Evolutionary conservation across 805 yeast species (phyloP).

Genomic region (Yamadazyma sp.): DNA sequence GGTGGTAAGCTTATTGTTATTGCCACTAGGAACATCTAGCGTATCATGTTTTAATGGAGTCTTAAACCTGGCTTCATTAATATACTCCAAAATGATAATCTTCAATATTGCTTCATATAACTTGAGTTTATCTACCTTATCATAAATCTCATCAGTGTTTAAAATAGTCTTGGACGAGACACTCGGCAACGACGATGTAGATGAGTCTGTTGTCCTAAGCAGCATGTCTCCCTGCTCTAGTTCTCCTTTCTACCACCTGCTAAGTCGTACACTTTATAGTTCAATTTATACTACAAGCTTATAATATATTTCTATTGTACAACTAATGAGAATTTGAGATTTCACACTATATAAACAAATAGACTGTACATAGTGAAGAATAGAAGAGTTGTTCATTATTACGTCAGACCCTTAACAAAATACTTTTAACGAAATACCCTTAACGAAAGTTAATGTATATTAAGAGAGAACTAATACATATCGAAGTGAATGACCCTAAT

Average conservation of each 20-base stretch:
- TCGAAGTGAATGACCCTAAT: no score
- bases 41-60: conserved; percentile 18
- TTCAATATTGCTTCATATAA: conserved; percentile 55
- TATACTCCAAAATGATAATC: conserved; percentile 55
- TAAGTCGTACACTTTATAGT: not conserved
- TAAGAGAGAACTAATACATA: no score
- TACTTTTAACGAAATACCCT: no score
- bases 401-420: no score
- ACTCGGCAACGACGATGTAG: conserved; percentile 16
- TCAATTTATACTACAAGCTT: no score
- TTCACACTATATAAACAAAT: no score
- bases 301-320: no score
- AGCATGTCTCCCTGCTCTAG: not conserved
- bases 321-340: no score
- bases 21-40: not conserved
- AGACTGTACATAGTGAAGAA: no score
- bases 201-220: not conserved
- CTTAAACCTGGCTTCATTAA: conserved; percentile 62
- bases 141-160: conserved; percentile 17
- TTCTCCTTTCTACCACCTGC: not conserved
- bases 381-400: no score
- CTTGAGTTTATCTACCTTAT: conserved; percentile 20
- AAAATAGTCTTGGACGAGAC: conserved; percentile 21
- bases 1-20: conserved; percentile 1
- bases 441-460: no score